Percentiles rank a stretch among this genome's conserved stretches.
phyloP scores from a whole-genome alignment of 1,284 basidiomycete genomes.

The Ganoderma lucidum region DNA sequence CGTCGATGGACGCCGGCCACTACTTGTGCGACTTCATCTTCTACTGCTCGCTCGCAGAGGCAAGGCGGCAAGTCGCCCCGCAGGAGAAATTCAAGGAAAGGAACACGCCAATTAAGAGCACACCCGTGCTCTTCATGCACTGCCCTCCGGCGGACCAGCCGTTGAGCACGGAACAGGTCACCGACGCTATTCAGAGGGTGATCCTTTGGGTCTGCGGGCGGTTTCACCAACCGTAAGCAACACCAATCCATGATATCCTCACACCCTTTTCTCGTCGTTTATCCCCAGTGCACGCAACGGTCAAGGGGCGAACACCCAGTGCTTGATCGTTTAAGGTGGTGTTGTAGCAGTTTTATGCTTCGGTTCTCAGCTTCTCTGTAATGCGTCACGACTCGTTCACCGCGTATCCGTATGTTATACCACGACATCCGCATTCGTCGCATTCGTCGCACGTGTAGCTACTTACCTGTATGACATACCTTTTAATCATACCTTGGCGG shows the following conservation, averaged over 20 bases:
- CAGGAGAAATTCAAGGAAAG: slow-evolving; percentile 55
- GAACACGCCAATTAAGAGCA: slow-evolving; percentile 52
- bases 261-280: neutral
- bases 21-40: slow-evolving; percentile 83
- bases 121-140: slow-evolving; percentile 72
- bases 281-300: neutral
- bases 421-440: slow-evolving; percentile 29
- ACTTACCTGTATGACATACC: slow-evolving; percentile 27
- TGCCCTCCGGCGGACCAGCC: slow-evolving; percentile 73
- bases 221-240: slow-evolving; percentile 32
- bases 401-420: slow-evolving; percentile 30
- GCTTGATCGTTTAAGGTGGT: slow-evolving; percentile 13
- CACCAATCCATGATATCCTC: neutral
- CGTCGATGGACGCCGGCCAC: slow-evolving; percentile 79
- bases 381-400: neutral
- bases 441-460: slow-evolving; percentile 28
- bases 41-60: slow-evolving; percentile 80
- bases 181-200: slow-evolving; percentile 66
- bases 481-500: slow-evolving; percentile 15
- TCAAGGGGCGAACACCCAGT: slow-evolving; percentile 7
- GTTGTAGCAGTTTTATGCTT: slow-evolving; percentile 1
- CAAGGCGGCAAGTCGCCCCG: slow-evolving; percentile 59
- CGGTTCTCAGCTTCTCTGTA: neutral
- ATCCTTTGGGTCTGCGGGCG: slow-evolving; percentile 62
- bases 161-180: slow-evolving; percentile 68